Conservation (phyloP, 352 stramenopile species). For the Globisporangium alternatum region DNA sequence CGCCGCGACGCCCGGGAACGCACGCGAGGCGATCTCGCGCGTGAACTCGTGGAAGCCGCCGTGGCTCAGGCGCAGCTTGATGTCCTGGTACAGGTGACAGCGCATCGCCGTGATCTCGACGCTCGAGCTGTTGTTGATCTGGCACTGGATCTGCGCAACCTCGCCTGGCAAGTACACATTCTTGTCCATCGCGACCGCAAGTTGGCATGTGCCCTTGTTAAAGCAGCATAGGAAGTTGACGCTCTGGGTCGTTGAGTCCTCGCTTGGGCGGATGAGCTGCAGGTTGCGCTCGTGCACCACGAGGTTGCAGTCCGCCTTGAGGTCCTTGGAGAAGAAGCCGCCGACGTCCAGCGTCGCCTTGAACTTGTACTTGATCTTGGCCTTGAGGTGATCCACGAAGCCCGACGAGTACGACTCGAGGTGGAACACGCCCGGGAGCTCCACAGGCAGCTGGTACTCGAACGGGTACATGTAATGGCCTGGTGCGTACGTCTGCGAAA, state of each 20-base stretch:
- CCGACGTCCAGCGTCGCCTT: slow-evolving; percentile 65
- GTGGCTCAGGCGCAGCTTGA: slow-evolving; percentile 34
- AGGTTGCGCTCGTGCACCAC: slow-evolving; percentile 60
- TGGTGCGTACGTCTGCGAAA: slow-evolving; percentile 29
- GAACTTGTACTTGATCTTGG: slow-evolving; percentile 79
- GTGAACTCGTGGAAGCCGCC: slow-evolving; percentile 36
- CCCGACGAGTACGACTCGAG: slow-evolving; percentile 42
- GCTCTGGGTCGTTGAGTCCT: slow-evolving; percentile 51
- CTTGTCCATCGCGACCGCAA: slow-evolving; percentile 71
- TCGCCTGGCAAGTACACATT: slow-evolving; percentile 65
- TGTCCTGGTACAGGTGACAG: slow-evolving; percentile 50
- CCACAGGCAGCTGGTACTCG: slow-evolving; percentile 52
- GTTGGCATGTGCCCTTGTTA: slow-evolving; percentile 43
- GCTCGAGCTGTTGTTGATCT: slow-evolving; percentile 56
- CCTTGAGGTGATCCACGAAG: slow-evolving; percentile 39
- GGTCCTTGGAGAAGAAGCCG: slow-evolving; percentile 56
- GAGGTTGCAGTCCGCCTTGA: slow-evolving; percentile 56
- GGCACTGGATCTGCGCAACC: slow-evolving; percentile 56
- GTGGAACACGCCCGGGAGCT: slow-evolving; percentile 53
- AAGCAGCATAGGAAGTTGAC: slow-evolving; percentile 66
- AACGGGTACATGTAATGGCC: slow-evolving; percentile 69
- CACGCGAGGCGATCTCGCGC: slow-evolving; percentile 34
- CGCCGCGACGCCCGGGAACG: slow-evolving; percentile 51
- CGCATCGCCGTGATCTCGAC: slow-evolving; percentile 58
- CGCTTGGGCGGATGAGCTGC: slow-evolving; percentile 36